Conservation (phyloP, 192 early-diverging fungal species). For the Coemansia sp. region DNA sequence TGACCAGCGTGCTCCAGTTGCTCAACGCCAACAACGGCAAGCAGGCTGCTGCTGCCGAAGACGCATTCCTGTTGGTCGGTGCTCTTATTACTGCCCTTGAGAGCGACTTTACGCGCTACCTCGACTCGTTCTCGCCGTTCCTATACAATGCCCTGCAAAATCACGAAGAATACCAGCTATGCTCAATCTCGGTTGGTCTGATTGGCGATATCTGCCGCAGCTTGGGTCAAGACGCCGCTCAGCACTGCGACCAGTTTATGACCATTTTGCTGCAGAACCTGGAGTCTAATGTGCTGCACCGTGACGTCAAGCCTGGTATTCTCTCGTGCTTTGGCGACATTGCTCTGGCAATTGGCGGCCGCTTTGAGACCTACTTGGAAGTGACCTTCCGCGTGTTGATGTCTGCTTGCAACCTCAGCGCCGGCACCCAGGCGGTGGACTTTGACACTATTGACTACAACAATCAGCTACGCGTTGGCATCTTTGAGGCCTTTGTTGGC, state of each 20-base stretch:
- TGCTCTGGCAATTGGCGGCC: conserved; percentile 88
- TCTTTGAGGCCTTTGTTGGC: conserved; percentile 94
- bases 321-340: conserved; percentile 97
- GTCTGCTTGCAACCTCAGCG: conserved; percentile 73
- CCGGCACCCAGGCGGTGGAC: conserved; percentile 55
- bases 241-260: conserved; percentile 90
- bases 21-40: conserved; percentile 69
- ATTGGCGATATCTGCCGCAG: conserved; percentile 96
- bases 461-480: conserved; percentile 79
- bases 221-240: conserved; percentile 63
- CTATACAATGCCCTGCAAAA: conserved; percentile 81
- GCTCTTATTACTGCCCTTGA: conserved; percentile 81
- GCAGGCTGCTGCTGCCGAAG: conserved; percentile 84
- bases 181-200: conserved; percentile 91
- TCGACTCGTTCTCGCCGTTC: conserved; percentile 81
- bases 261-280: conserved; percentile 74
- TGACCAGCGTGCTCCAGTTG: conserved; percentile 82
- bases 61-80: conserved; percentile 89
- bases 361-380: conserved; percentile 81
- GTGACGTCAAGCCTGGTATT: conserved; percentile 88
- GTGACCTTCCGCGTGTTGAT: conserved; percentile 84
- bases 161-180: conserved; percentile 89
- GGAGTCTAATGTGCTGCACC: conserved; percentile 74
- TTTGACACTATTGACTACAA: conserved; percentile 87
- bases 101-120: conserved; percentile 82